Base-by-base conservation (phyloP, 441 rosid genomes). In the Kokia cookei region DNA sequence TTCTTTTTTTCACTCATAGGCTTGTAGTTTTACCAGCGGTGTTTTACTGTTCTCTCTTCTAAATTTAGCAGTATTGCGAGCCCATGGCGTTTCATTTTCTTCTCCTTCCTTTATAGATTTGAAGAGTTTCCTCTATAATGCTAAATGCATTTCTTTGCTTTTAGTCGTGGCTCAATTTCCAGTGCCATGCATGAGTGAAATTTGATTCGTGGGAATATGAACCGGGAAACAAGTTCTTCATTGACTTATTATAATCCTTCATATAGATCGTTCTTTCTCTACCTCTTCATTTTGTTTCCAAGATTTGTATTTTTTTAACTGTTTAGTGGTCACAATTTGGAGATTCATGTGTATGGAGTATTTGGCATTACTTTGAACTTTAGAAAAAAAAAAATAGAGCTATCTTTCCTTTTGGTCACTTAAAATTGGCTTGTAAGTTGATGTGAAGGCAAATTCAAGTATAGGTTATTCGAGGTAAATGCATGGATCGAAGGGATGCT, bases 401-500 rank as follows among this genome's bases (percentile, higher is more conserved):
- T n/a, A 27, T 66, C 19, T 72, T 76, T 7, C 43, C 7, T 72
- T 57, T 12, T 48, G 63, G 50, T 72, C 24, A 62, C 73, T 71
- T 22, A 65, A 65, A 67, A 22, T 51, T 62, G 51, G 78, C 67
- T 73, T 72, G 29, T 51, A 53, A 69, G 74, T 79, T 76, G 79
- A 63, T 76, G 24, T 64, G 47, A 66, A 74, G 71, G 72, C 61
- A 58, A 26, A 64, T 72, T 75, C 63, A 50, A 72, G 80, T 65
- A 47, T 60, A 74, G 76, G 77, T 73, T 69, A 51, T 70, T 76
- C 54, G 35, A 71, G 74, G 85, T 88, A 81, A 84, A 87, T 89
- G 93, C 83, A 95, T 95, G 98, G 99, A 95, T 91, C 89, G 94
- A 85, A 90, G 95, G 82, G 98, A 92, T 69, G 84, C 94, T 64